Evolutionary conservation across 1,284 basidiomycete species (phyloP).

Genomic region (Sanghuangporus baumii): DNA sequence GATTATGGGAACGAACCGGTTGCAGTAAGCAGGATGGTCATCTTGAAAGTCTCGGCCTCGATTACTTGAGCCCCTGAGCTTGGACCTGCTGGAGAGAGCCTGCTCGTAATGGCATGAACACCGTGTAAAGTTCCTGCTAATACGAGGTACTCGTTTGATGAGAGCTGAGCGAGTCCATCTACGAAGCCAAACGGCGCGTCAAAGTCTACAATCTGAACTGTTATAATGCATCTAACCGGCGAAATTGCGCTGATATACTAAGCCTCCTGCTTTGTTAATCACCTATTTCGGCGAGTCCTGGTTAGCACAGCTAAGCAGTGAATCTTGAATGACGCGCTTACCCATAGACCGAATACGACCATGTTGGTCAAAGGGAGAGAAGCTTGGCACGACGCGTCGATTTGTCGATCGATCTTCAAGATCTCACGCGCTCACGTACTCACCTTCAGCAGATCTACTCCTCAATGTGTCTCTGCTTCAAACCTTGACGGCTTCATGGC

Average conservation of each 20-base stretch:
- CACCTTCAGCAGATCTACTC: background rate
- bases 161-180: slow-evolving; percentile 84
- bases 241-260: slow-evolving; percentile 92
- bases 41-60: slow-evolving; percentile 91
- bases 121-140: slow-evolving; percentile 96
- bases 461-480: background rate
- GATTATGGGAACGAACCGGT: slow-evolving; percentile 64
- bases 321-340: slow-evolving; percentile 25
- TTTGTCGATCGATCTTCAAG: background rate
- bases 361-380: slow-evolving; percentile 31
- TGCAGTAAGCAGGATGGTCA: slow-evolving; percentile 84
- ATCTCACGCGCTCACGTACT: background rate
- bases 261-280: slow-evolving; percentile 97
- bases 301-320: slow-evolving; percentile 17
- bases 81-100: slow-evolving; percentile 77
- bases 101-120: slow-evolving; percentile 95
- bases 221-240: slow-evolving; percentile 50
- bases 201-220: slow-evolving; percentile 4
- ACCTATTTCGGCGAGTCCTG: slow-evolving; percentile 46
- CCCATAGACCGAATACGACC: slow-evolving; percentile 81
- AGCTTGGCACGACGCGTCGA: slow-evolving; percentile 1
- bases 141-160: slow-evolving; percentile 97
- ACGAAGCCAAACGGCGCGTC: slow-evolving; percentile 17
- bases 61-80: slow-evolving; percentile 91
- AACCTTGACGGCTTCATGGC: background rate